Evolutionary conservation across 2,329 filamentous ascomycete genomes (phyloP), one percentile per base, ranked within the genome.

Genomic region (Colletotrichum cordylinicola): DNA sequence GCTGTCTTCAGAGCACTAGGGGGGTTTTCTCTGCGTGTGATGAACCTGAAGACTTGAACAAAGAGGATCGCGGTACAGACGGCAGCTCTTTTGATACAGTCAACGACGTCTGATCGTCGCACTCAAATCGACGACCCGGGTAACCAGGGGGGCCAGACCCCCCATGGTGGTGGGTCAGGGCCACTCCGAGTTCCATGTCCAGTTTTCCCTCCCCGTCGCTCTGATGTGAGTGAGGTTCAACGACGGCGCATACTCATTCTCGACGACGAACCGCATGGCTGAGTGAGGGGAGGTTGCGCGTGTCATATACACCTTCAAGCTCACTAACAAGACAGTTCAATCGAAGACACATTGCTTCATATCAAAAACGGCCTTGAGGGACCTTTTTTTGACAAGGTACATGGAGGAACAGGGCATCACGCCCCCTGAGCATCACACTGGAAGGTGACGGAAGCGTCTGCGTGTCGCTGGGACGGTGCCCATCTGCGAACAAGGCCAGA

Each of bases 91-190:
- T 60, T 70, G 74, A 70, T 35, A 70, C 71, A 70, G 66, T 74
- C 61, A 27, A 74, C 39, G 60, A 74, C 48, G 74, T 76, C 71
- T 76, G 60, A 75, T 70, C 60, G 58, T 61, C 74, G 37, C 60
- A 66, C 70, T 39, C 71, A 70, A 70, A 67, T 75, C 60, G 29
- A 43, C 29, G 27, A 70, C 60, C 74, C 29, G 65, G 60, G 24
- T 48, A 61, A 69, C 52, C 55, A 60, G 70, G 52, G 69, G 33
- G 24, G 33, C 48, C 43, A 65, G 35, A 21, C 52, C 31, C 33
- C 68, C 65, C 56, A 24, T 64, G 10, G 43, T 33, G 35, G 70
- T 74, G 71, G 71, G 71, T 70, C 71, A 35, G 48, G 37, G 37
- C 27, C 29, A 65, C 66, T 16, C 62, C 61, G 16, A 56, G 65